Percentiles rank a stretch among this genome's conserved stretches.
phyloP scores from a whole-genome alignment of 2,329 filamentous ascomycete species.

The Colletotrichum sp. region DNA sequence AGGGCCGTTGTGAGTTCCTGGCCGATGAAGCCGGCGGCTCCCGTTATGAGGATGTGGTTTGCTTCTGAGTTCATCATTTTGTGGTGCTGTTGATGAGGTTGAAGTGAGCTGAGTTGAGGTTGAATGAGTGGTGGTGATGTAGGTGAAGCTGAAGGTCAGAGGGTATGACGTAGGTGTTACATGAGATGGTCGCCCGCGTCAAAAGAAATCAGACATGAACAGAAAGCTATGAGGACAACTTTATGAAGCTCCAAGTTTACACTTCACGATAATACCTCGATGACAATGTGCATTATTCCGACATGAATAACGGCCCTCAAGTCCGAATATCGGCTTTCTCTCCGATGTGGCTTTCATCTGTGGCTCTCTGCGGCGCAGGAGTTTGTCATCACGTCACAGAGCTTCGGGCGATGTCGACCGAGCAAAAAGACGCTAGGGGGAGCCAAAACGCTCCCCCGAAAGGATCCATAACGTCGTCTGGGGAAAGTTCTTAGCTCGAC shows the following conservation, averaged over 20 bases:
- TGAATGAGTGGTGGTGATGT: background rate
- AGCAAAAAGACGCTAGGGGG: background rate
- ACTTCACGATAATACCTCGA: background rate
- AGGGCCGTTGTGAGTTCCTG: slow-evolving; percentile 64
- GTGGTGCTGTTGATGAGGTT: background rate
- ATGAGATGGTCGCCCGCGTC: background rate
- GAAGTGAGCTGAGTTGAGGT: background rate
- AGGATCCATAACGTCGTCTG: background rate
- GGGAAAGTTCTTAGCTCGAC: background rate
- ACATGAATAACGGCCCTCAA: background rate
- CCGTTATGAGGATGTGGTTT: slow-evolving; percentile 63
- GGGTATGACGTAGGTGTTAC: background rate
- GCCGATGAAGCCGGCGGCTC: slow-evolving; percentile 68
- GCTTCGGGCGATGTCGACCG: background rate
- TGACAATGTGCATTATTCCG: background rate
- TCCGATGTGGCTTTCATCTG: background rate
- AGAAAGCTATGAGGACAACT: background rate
- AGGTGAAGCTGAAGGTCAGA: background rate
- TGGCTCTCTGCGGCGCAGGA: background rate
- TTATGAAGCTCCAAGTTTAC: background rate
- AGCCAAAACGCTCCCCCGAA: background rate
- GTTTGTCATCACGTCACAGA: background rate
- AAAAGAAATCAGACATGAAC: background rate
- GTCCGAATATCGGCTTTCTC: background rate
- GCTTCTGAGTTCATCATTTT: background rate